Evolutionary conservation across 2,329 filamentous ascomycete genomes (phyloP).

Genomic region (Exophiala xenobiotica): DNA sequence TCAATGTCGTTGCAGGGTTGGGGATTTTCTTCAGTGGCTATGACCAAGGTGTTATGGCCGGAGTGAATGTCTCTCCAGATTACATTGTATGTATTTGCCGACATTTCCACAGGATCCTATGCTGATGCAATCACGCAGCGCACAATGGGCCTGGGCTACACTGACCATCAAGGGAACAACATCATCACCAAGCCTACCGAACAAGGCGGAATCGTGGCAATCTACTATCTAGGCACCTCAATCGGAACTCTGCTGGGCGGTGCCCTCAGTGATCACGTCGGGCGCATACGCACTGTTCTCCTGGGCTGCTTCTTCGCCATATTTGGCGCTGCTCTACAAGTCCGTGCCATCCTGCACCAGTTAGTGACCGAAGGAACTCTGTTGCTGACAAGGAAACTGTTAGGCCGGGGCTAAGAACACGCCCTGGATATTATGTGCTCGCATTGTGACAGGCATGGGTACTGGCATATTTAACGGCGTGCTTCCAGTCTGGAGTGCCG

Average conservation of each 20-base stretch:
- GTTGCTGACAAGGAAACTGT: too few species aligned
- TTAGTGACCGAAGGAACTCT: too few species aligned
- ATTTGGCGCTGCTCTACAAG: not conserved
- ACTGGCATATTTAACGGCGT: constrained; percentile 31
- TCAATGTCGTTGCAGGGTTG: not conserved
- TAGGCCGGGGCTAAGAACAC: too few species aligned
- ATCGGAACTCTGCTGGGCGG: constrained; percentile 27
- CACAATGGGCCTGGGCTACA: not conserved
- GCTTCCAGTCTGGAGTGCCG: constrained; percentile 28
- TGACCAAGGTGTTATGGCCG: constrained; percentile 32
- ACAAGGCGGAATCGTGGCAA: constrained; percentile 55
- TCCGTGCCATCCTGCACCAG: not conserved
- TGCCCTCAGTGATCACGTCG: not conserved
- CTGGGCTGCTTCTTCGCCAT: not conserved
- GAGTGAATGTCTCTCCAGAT: constrained; percentile 39
- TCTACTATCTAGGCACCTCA: constrained; percentile 20
- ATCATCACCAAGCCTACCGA: constrained; percentile 35
- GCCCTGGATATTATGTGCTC: constrained; percentile 28
- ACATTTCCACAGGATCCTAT: too few species aligned
- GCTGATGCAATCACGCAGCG: too few species aligned
- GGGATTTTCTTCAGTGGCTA: not conserved
- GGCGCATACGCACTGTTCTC: not conserved
- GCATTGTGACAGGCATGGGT: constrained; percentile 31
- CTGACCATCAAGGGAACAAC: not conserved
- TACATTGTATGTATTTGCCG: not conserved